Evolutionary conservation across 2,329 filamentous ascomycete species (phyloP).

Genomic region (Tolypocladium cylindrosporum): DNA sequence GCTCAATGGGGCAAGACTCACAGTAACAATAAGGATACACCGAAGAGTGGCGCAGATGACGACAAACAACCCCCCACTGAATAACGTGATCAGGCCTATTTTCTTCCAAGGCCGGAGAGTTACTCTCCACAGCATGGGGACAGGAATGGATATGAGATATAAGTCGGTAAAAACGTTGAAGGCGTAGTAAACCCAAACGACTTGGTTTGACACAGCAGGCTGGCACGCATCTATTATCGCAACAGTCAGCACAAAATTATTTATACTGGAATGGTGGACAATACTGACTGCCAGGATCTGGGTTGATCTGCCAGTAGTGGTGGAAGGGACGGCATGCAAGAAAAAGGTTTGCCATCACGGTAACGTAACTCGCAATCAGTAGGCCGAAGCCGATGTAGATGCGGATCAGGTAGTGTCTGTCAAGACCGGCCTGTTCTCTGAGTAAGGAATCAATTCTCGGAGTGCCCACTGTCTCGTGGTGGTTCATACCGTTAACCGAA

Average conservation of each 20-base stretch:
- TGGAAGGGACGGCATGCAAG: constrained; percentile 41
- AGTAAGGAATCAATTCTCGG: not conserved
- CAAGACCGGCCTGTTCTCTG: constrained; percentile 25
- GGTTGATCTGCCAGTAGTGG: constrained; percentile 49
- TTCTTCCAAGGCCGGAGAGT: constrained; percentile 26
- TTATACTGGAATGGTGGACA: not conserved
- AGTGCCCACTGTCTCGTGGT: not conserved
- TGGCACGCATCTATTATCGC: constrained; percentile 30
- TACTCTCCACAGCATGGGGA: constrained; percentile 37
- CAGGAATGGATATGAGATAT: constrained; percentile 47
- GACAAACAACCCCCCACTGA: constrained; percentile 29
- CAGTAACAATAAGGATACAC: constrained; percentile 16
- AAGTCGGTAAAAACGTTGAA: constrained; percentile 47
- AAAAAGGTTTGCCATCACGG: constrained; percentile 37
- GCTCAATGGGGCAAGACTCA: constrained; percentile 5
- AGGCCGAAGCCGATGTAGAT: constrained; percentile 40
- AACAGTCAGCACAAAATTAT: not conserved
- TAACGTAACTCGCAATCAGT: constrained; percentile 37
- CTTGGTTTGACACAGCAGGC: constrained; percentile 37
- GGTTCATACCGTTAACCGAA: constrained; percentile 30
- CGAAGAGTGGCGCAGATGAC: constrained; percentile 28
- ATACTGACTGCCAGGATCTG: constrained; percentile 42
- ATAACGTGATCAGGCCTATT: constrained; percentile 25
- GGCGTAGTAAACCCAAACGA: constrained; percentile 40
- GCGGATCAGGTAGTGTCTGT: constrained; percentile 28